Evolutionary conservation across 2,329 filamentous ascomycete genomes (phyloP).

Genomic region (Pleoardoris graminearum): DNA sequence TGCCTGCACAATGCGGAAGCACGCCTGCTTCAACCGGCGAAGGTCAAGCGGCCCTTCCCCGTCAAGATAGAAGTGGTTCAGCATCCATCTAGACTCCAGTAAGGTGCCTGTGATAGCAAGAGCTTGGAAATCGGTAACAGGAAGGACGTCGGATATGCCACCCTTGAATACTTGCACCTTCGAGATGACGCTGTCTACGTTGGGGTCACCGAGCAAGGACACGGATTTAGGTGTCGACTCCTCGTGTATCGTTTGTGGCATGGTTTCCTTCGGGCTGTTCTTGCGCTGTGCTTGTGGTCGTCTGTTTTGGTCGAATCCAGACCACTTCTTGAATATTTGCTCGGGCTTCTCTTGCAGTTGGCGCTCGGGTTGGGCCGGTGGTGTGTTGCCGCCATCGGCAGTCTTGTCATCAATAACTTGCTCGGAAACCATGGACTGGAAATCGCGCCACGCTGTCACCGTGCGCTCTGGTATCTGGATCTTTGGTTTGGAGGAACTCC

Average conservation of each 20-base stretch:
- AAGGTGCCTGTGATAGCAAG: conserved; percentile 41
- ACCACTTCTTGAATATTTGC: conserved; percentile 33
- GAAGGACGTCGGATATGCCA: conserved; percentile 39
- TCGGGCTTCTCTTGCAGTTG: conserved; percentile 13
- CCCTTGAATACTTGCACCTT: conserved; percentile 43
- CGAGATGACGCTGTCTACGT: conserved; percentile 41
- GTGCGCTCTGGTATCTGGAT: conserved; percentile 23
- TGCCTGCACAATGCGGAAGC: conserved; percentile 36
- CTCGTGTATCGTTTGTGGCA: conserved; percentile 35
- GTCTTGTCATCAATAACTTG: conserved; percentile 23
- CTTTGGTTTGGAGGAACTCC: conserved; percentile 19
- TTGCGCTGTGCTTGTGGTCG: conserved; percentile 16
- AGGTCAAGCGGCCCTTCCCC: conserved; percentile 36
- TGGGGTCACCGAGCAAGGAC: conserved; percentile 38
- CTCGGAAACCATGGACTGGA: conserved; percentile 37
- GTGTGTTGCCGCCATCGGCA: conserved; percentile 17
- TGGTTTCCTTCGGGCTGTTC: conserved; percentile 20
- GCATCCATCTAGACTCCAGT: conserved; percentile 41
- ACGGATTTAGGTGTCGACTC: conserved; percentile 27
- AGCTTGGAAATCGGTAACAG: conserved; percentile 40
- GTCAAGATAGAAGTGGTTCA: conserved; percentile 42
- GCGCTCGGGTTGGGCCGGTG: conserved; percentile 15
- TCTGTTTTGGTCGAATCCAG: conserved; percentile 21
- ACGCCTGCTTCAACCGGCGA: conserved; percentile 36
- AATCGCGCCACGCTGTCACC: conserved; percentile 33